Base-by-base conservation (phyloP, 352 stramenopile genomes). In the Phytophthora tentaculata region DNA sequence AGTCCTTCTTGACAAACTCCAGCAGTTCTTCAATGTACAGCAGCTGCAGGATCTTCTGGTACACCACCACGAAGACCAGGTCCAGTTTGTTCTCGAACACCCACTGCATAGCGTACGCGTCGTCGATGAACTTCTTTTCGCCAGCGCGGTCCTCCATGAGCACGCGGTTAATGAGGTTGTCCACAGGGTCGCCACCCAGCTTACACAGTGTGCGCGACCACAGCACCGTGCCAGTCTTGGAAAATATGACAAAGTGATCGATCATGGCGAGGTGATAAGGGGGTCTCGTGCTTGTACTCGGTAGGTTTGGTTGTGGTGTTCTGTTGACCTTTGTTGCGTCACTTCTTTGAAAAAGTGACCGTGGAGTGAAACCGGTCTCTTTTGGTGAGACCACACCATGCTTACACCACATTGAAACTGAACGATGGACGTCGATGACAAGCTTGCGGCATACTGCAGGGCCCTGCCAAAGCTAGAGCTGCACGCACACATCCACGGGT, bases 171-270 rank as follows among this genome's bases (percentile, higher is more conserved):
- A 98, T 94, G 29, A 98, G 81, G 61, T 80, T 88, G 67, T 97
- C 84, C 48, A 98, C 81, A 13, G 90, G 91, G 62, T 97, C 85
- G 29, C 90, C 88, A 13, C 60, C 83, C 60, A 98, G 74, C 62
- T 95, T 95, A 65, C 86, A 95, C 19, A 97, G 80, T 54, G 86
- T 90, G 55, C 90, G 88, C 37, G 87, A 96, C 90, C 90, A 98
- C 28, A 98, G 77, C 53, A 98, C 89, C 19, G 88, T 88, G 60
- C 93, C 93, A 51, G 81, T 95, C 77, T 96, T 96, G 73, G 74
- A 92, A 74, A 98, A 98, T 66, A 98, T 90, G 48, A 93, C 81
- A 64, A 98, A 97, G 68, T 97, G 85, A 79, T 98, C 92, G 54
- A 98, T 94, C 92, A 98, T 98, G 13, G 17, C 75, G 59, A 1